Evolutionary conservation across 2,329 filamentous ascomycete species (phyloP), one percentile per base, ranked within the genome.

Genomic region (Pseudogymnoascus destructans): DNA sequence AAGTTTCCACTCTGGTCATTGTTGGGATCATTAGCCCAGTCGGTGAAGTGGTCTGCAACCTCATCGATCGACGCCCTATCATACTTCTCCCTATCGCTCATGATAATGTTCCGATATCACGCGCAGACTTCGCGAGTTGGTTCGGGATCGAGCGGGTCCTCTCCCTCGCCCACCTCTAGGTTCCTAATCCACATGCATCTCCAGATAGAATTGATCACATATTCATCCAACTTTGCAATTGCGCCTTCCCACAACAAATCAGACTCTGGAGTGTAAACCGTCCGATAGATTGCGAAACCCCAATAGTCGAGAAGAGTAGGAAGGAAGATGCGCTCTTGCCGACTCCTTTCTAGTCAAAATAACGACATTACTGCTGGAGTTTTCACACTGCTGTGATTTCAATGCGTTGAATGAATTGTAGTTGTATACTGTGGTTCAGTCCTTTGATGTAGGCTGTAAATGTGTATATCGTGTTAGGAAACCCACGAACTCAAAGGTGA

Each of bases 241-340:
- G 57, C 49, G 17, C 49, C 8, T 19, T 58, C 57, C 62, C 61
- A 66, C 11, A 62, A 30, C 36, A 58, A 15, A 38, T 66, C 61
- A 2, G 64, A 64, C 59, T 66, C 62, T n/a, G 62, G 36, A 7
- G 63, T 64, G 38, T 64, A 64, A 32, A 65, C 61, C 6, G 63
- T 64, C 21, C 64, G 60, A 57, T 63, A 66, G 52, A 66, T 63
- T 21, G 63, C 58, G 58, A 58, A 59, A 23, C 52, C 52, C 52
- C 25, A 55, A 32, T 15, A 35, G 32, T n/a, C 7, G 27, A 7
- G 30, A 35, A 35, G 11, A 35, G 32, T 35, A 11, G 1, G 32
- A 35, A 35, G 32, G 32, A 35, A 35, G 5, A 4, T 35, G 13
- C 32, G 13, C 32, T 35, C 32, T 35, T 35, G 32, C 32, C 32